phyloP scores from a whole-genome alignment of 345 rosid genomes.

The Salix caprea region DNA sequence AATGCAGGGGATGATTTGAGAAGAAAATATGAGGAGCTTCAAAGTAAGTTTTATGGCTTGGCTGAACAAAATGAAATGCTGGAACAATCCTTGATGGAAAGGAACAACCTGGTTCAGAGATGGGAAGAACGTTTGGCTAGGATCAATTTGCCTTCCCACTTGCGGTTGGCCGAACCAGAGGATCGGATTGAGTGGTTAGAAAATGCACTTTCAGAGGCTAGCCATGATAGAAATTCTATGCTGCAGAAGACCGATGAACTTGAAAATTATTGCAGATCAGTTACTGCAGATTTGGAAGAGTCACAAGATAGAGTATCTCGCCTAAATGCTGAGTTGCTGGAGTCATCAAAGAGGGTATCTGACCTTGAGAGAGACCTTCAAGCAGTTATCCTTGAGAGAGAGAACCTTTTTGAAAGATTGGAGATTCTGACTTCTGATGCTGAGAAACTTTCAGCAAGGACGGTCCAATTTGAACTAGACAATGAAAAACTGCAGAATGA shows the following conservation, averaged over 20 bases:
- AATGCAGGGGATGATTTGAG: constrained; percentile 64
- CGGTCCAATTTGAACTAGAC: constrained; percentile 48
- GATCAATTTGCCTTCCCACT: constrained; percentile 63
- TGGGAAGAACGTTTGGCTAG: constrained; percentile 79
- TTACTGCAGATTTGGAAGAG: constrained; percentile 65
- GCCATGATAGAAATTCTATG: constrained; percentile 51
- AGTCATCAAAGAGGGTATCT: constrained; percentile 30
- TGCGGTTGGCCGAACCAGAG: constrained; percentile 69
- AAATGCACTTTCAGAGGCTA: constrained; percentile 59
- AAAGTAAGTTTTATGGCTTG: constrained; percentile 80
- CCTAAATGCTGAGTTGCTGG: constrained; percentile 15
- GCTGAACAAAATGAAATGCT: constrained; percentile 99
- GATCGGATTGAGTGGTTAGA: constrained; percentile 85
- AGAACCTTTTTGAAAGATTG: constrained; percentile 55
- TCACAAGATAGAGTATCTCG: constrained; percentile 32
- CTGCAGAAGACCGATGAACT: constrained; percentile 57
- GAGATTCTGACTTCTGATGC: constrained; percentile 40
- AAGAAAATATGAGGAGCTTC: constrained; percentile 83
- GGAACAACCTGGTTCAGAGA: constrained; percentile 77
- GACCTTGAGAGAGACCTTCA: constrained; percentile 53
- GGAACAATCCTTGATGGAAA: constrained; percentile 89
- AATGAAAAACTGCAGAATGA: constrained; percentile 51
- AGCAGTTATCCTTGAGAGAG: constrained; percentile 45
- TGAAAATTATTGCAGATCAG: constrained; percentile 52
- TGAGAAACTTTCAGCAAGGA: constrained; percentile 42